These are phyloP conservation scores for Penicillium hesseltinei DNA, from an alignment of 2,329 filamentous ascomycete genomes.

Conservation along the genomic window DNA sequence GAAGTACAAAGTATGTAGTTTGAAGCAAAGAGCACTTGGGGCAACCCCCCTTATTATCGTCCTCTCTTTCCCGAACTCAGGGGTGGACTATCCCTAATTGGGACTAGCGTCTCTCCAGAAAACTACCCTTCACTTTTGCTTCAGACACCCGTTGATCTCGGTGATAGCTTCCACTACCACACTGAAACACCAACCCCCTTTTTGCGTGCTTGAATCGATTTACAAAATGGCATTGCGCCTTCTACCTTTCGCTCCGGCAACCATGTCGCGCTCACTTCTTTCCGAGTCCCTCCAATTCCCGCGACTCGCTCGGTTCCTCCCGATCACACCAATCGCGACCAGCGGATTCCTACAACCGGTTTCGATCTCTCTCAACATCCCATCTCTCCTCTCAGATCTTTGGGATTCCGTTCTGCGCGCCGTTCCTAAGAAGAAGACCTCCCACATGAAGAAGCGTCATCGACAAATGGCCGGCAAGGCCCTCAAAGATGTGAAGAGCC, in stretches of 20 bases:
- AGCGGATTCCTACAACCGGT: conserved; percentile 60
- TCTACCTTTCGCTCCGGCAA: conserved; percentile 18
- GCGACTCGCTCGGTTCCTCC: conserved; percentile 35
- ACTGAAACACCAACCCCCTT: neutral
- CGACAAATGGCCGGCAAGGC: conserved; percentile 95
- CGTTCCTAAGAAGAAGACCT: conserved; percentile 98
- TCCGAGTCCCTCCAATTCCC: conserved; percentile 27
- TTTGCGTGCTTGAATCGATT: neutral
- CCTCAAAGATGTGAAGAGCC: conserved; percentile 79
- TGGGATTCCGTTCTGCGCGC: conserved; percentile 92
- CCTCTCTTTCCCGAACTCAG: conserved; percentile 32
- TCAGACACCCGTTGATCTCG: neutral
- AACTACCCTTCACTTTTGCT: conserved; percentile 9
- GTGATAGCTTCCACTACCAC: conserved; percentile 6
- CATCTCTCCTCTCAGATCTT: conserved; percentile 71
- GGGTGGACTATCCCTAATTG: conserved; percentile 34
- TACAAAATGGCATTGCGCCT: conserved; percentile 30
- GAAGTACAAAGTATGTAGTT: conserved; percentile 5
- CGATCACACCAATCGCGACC: conserved; percentile 49
- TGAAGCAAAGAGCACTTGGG: conserved; percentile 8
- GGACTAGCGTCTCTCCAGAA: conserved; percentile 32
- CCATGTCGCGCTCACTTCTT: conserved; percentile 16
- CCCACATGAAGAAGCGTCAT: conserved; percentile 90
- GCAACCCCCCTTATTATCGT: conserved; percentile 20
- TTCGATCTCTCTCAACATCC: conserved; percentile 60